These are phyloP conservation scores for Pythium diclinum DNA, from an alignment of 352 stramenopile genomes.

Conservation along the genomic window DNA sequence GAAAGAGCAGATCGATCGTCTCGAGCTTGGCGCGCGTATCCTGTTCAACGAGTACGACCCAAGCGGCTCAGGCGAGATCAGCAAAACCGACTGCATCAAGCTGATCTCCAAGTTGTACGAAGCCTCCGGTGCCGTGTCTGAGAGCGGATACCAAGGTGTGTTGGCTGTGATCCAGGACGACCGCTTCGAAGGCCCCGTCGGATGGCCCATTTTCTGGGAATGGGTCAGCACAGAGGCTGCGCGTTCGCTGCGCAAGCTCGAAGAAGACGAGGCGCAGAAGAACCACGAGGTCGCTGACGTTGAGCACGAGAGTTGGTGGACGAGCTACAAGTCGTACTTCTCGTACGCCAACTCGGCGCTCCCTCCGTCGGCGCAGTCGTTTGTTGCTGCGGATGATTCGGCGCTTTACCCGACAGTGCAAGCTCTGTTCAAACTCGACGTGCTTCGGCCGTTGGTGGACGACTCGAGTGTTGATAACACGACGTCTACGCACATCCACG, in stretches of 20 bases:
- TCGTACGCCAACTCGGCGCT: conserved; percentile 30
- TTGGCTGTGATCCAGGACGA: conserved; percentile 60
- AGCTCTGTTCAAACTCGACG: conserved; percentile 25
- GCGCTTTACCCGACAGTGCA: conserved; percentile 42
- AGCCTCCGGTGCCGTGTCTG: conserved; percentile 62
- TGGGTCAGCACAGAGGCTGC: conserved; percentile 84
- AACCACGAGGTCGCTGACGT: conserved; percentile 40
- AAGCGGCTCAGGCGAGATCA: conserved; percentile 53
- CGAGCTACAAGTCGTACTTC: conserved; percentile 51
- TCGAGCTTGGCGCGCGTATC: conserved; percentile 77
- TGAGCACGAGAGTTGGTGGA: conserved; percentile 60
- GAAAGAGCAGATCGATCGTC: conserved; percentile 81
- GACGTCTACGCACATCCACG: not conserved
- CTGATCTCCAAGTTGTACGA: conserved; percentile 80
- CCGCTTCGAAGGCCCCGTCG: conserved; percentile 57
- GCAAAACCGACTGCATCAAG: conserved; percentile 62
- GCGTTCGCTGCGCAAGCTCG: conserved; percentile 55
- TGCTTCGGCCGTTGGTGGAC: not conserved
- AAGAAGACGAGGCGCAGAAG: conserved; percentile 51
- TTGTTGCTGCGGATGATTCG: conserved; percentile 12
- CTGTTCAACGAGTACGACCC: conserved; percentile 85
- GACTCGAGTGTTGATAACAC: not conserved
- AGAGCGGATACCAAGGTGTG: conserved; percentile 57
- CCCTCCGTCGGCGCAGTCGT: not conserved
- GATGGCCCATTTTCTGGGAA: conserved; percentile 86